Evolutionary conservation across 2,329 filamentous ascomycete species (phyloP), one percentile per base, ranked within the genome.

Genomic region (Fusarium clavum): DNA sequence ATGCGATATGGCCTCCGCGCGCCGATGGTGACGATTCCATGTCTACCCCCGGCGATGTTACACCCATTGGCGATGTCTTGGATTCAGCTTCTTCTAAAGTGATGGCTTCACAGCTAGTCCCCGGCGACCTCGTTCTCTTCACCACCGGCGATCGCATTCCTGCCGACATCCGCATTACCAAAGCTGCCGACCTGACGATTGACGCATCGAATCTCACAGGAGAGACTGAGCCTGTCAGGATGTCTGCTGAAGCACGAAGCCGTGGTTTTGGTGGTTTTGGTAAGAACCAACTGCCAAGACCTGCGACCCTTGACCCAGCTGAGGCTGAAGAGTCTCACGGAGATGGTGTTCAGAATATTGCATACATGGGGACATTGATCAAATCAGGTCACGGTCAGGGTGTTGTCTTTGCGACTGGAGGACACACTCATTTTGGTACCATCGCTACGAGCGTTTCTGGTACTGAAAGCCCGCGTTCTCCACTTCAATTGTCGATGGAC

Each of bases 131-230:
- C 59, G 94, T 99, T 20, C 82, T 98, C 3, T 98, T 99, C 79
- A 94, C 94, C 20, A 98, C 96, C 0, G 96, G 96, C 64, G 96
- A 99, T 81, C 92, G 97, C 55, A 97, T 99, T 72, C 96, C 96
- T 8, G 96, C 96, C 59, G 96, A 99, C 77, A 92, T 99, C 73
- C 91, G 96, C 46, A 97, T 99, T 56, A 98, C 94, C 10, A 91
- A 93, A 77, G 92, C 94, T 13, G 89, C 93, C 11, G 94, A 98
- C 78, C 84, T 99, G 54, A 93, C 94, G 44, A 97, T 99, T 71
- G 97, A 99, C 78, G 94, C 96, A 75, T 98, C 96, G 14, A 99
- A 99, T 77, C 82, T 99, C 62, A 99, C 96, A 0, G 96, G 96
- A 64, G 96, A 99, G 80, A 98, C 97, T 66, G 94, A 98, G 75